phyloP scores from a whole-genome alignment of 1,284 basidiomycete species.

The Irpex sp. region DNA sequence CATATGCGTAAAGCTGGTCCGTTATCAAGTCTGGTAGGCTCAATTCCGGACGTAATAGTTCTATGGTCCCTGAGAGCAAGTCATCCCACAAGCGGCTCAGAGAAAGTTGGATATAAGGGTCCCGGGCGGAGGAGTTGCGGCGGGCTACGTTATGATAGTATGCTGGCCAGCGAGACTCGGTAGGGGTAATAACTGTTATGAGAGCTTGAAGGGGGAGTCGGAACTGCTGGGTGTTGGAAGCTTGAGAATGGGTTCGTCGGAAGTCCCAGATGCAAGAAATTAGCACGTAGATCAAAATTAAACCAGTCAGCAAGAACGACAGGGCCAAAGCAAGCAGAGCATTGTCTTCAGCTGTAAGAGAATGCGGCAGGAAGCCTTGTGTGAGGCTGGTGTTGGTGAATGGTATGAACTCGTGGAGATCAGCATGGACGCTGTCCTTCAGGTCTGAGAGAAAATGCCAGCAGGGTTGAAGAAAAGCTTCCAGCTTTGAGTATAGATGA shows the following conservation, averaged over 20 bases:
- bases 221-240: background rate
- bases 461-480: background rate
- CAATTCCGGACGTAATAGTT: background rate
- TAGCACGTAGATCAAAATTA: background rate
- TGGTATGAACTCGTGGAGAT: background rate
- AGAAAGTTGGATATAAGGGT: conserved; percentile 12
- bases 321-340: background rate
- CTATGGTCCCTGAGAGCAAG: conserved; percentile 8
- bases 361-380: background rate
- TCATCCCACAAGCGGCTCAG: conserved; percentile 24
- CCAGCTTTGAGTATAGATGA: background rate
- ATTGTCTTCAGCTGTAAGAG: background rate
- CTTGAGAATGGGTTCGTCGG: background rate
- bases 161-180: conserved; percentile 33
- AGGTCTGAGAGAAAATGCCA: background rate
- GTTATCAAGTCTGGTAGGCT: background rate
- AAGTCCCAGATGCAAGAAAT: background rate
- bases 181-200: conserved; percentile 29
- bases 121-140: background rate
- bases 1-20: background rate
- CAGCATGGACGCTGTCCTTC: background rate
- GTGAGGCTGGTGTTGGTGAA: background rate
- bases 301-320: background rate
- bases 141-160: conserved; percentile 29
- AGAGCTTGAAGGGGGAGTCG: conserved; percentile 26